These are phyloP conservation scores for Lachnellula cervina DNA, from an alignment of 2,329 filamentous ascomycete genomes.

Conservation along the genomic window DNA sequence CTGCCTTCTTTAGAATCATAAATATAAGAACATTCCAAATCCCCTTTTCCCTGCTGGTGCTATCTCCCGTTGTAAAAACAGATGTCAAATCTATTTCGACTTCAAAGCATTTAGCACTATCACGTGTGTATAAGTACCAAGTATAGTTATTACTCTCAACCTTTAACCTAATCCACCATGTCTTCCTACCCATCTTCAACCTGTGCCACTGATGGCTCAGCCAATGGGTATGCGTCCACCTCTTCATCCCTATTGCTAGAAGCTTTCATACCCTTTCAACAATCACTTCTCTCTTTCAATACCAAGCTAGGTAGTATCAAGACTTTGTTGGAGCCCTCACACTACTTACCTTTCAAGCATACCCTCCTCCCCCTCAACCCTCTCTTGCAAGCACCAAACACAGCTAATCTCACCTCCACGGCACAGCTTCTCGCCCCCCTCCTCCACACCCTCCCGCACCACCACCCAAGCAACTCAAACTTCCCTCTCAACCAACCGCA, in stretches of 20 bases:
- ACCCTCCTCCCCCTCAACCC: not conserved
- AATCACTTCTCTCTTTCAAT: not conserved
- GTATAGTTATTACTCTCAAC: not conserved
- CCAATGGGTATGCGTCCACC: not conserved
- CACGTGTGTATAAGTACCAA: not conserved
- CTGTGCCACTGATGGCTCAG: slow-evolving; percentile 9
- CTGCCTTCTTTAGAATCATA: too few species aligned
- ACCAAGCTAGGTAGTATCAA: not conserved
- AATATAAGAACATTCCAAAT: too few species aligned
- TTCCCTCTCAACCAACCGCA: not conserved
- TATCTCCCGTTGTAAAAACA: too few species aligned
- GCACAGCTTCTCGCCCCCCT: not conserved
- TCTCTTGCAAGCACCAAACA: not conserved
- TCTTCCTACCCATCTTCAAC: slow-evolving; percentile 7
- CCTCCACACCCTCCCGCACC: not conserved
- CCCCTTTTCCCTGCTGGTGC: too few species aligned
- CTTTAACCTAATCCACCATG: slow-evolving; percentile 7
- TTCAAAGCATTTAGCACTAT: not conserved
- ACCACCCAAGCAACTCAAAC: not conserved
- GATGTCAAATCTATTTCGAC: too few species aligned
- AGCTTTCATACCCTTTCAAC: not conserved
- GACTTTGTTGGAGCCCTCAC: not conserved
- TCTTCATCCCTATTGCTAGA: not conserved
- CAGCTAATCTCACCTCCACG: not conserved
- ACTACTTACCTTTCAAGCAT: not conserved